Base-by-base conservation (phyloP, 139 green algal genomes). In the Micromonas commoda region DNA sequence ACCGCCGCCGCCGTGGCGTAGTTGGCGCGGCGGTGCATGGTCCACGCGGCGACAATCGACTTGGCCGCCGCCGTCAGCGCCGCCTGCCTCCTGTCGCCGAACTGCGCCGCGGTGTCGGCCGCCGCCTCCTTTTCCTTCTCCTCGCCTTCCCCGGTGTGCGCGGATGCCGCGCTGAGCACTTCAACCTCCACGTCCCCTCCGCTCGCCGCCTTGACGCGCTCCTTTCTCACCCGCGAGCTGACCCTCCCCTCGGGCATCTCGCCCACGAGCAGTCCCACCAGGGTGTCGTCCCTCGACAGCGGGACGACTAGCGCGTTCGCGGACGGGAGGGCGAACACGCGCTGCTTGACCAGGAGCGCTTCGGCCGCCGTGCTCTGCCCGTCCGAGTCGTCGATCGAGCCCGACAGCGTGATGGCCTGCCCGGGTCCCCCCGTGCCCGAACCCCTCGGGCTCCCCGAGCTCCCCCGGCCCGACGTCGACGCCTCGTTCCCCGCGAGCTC, bases 221-320 rank as follows among this genome's bases (percentile, higher is more conserved):
- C 16, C 9, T 9, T 16, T 9, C 45, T 9, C 45, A 16, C 16
- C 9, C 45, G 45, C 45, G 45, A 9, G 45, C 45, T 57, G 9
- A 57, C 45, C 45, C 45, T 57, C 45, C 45, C 45, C 45, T 57
- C 2, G 20, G 63, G 63, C 63, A 70, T 39, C 37, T 75, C 68
- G 37, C 35, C 35, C 23, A 75, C 68, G 37, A 75, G 31, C 1
- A 75, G 29, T 13, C 68, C 68, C 23, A 75, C 6, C 37, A 75
- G 68, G 20, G 38, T 37, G 29, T 61, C 35, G 23, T 75, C 68
- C 3, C 28, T 38, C 5, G 21, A 37, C 37, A 75, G 53, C 26
- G 26, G 33, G 3, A 39, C 68, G 2, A 75, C 68, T 3, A 75
- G 24, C 23, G 68, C 68, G 68, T 75, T 63, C 26, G 26, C 61